phyloP scores from a whole-genome alignment of 441 rosid genomes.

The Jatropha multifida region DNA sequence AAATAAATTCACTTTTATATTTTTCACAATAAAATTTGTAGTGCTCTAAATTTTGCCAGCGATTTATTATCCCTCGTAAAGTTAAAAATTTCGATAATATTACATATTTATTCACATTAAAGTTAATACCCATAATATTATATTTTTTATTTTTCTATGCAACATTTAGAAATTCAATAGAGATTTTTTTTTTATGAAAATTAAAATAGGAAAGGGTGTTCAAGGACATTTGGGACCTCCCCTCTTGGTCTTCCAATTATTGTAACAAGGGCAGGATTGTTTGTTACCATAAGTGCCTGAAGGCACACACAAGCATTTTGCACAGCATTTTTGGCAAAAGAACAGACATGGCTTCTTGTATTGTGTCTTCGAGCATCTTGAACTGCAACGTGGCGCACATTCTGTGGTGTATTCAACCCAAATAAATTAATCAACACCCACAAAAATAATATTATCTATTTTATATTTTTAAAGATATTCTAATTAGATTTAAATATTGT shows the following conservation, averaged over 20 bases:
- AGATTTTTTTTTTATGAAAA: no score
- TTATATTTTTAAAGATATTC: background rate
- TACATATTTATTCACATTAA: no score
- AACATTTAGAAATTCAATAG: no score
- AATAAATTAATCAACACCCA: no score
- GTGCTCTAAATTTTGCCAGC: no score
- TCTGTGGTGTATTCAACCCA: constrained; percentile 30
- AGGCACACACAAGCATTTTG: constrained; percentile 49
- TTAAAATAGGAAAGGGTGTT: background rate
- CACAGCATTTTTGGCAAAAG: constrained; percentile 51
- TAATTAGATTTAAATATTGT: no score
- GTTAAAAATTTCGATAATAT: no score
- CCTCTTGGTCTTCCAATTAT: constrained; percentile 54
- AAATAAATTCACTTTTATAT: no score
- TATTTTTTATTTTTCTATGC: no score
- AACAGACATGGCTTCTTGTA: constrained; percentile 65
- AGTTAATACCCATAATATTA: no score
- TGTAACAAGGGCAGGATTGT: constrained; percentile 49
- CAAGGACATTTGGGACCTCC: constrained; percentile 57
- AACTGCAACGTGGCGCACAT: constrained; percentile 49
- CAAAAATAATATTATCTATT: background rate
- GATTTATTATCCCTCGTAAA: no score
- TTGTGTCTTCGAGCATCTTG: constrained; percentile 64
- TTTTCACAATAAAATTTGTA: no score
- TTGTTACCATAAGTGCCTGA: constrained; percentile 50